Percentiles rank a stretch among this genome's conserved stretches.
Evolutionary conservation across 1,284 basidiomycete genomes (phyloP).

Genomic region (Ceratobasidium sp.): DNA sequence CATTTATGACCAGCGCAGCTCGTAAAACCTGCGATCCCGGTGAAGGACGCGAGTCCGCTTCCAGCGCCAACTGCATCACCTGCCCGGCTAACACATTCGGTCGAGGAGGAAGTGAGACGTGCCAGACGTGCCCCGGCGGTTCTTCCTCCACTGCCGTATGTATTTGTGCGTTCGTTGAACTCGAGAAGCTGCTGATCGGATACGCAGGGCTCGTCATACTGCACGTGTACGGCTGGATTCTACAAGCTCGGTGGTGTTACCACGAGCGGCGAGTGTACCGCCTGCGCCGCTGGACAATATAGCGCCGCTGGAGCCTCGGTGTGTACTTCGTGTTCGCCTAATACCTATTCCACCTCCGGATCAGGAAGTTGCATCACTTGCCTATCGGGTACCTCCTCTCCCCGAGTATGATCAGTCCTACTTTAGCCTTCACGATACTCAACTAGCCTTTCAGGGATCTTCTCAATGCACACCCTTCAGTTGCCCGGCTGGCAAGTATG

Average conservation of each 20-base stretch:
- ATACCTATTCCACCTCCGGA: conserved; percentile 7
- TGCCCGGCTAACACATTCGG: conserved; percentile 7
- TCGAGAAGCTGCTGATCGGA: not conserved
- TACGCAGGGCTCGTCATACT: not conserved
- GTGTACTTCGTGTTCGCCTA: conserved; percentile 14
- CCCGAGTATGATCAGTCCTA: conserved; percentile 2
- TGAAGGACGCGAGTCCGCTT: not conserved
- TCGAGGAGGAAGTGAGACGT: not conserved
- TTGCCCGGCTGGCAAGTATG: conserved; percentile 18
- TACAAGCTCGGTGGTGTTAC: not conserved
- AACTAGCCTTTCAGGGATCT: conserved; percentile 7
- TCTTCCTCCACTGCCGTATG: conserved; percentile 9
- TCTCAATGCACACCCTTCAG: not conserved
- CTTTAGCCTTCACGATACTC: not conserved
- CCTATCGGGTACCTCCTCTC: conserved; percentile 4
- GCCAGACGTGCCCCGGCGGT: conserved; percentile 23
- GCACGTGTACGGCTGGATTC: not conserved
- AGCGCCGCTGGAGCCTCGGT: not conserved
- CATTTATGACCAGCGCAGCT: no score
- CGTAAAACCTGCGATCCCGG: not conserved
- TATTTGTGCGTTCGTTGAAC: not conserved
- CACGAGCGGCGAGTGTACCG: not conserved
- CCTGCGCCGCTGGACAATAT: conserved; percentile 22
- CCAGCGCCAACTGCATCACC: not conserved
- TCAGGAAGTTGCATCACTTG: not conserved